A percentile compares a stretch with the other conserved stretches of the same genome.
Evolutionary conservation across 2,329 filamentous ascomycete genomes (phyloP).

Genomic region (Basipetospora sp.): DNA sequence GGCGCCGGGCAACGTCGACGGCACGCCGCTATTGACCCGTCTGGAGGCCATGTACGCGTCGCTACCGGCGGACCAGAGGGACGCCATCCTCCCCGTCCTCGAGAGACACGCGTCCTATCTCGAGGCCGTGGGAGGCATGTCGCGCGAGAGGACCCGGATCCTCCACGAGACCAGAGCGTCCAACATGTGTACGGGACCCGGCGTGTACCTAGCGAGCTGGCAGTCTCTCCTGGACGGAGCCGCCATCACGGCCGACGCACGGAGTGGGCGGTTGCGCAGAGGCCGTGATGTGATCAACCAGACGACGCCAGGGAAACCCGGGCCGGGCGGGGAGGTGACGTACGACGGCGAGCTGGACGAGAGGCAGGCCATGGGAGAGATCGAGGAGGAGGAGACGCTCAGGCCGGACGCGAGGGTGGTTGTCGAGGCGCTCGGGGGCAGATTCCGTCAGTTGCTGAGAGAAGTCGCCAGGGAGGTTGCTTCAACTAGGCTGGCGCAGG

Average conservation of each 20-base stretch:
- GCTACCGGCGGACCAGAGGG: slow-evolving; percentile 32
- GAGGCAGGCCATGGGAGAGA: neutral
- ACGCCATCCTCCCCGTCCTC: slow-evolving; percentile 33
- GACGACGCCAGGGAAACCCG: slow-evolving; percentile 9
- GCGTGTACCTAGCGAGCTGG: slow-evolving; percentile 59
- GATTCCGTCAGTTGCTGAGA: slow-evolving; percentile 1
- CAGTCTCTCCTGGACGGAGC: slow-evolving; percentile 57
- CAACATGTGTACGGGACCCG: slow-evolving; percentile 38
- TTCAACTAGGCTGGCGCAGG: too few relatives aligned
- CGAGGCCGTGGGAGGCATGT: slow-evolving; percentile 21
- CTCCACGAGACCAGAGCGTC: slow-evolving; percentile 12
- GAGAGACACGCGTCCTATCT: slow-evolving; percentile 50
- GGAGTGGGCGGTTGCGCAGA: neutral
- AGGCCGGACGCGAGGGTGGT: slow-evolving; percentile 1
- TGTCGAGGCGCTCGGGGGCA: slow-evolving; percentile 2
- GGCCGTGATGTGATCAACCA: slow-evolving; percentile 4
- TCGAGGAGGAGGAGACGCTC: neutral
- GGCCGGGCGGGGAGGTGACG: slow-evolving; percentile 12
- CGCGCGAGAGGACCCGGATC: slow-evolving; percentile 14
- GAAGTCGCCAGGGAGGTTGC: slow-evolving; percentile 1
- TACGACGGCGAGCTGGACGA: neutral
- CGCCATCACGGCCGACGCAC: slow-evolving; percentile 42
- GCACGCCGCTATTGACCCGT: slow-evolving; percentile 17
- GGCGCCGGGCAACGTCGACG: slow-evolving; percentile 1
- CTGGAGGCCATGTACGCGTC: slow-evolving; percentile 28